Evolutionary conservation across 2,329 filamentous ascomycete species (phyloP), one percentile per base, ranked within the genome.

Genomic region (Exophiala sp.): DNA sequence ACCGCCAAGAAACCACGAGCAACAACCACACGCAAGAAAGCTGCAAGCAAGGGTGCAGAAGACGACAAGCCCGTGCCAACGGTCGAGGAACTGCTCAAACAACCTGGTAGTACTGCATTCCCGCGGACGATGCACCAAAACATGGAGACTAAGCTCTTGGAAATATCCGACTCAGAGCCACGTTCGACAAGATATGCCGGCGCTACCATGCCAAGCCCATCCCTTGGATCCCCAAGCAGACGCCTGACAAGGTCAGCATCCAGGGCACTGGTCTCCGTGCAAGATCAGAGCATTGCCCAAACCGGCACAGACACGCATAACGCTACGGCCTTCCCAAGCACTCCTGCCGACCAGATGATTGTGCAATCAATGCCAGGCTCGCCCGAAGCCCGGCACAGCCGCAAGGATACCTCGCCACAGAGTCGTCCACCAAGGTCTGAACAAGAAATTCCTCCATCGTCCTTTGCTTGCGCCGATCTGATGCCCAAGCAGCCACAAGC

Each of bases 261-360:
- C 6, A 36, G 34, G 20, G 43, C 43, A 5, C 48, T 52, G 20
- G 38, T 33, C 38, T 14, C 21, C 14, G 10, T 38, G 7, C 43
- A 18, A 36, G 33, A 29, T 43, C 41, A 43, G 16, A 54, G 29
- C 38, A 40, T 42, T 21, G 32, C 9, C 16, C 14, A n/a, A n/a
- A 21, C 29, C n/a, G 41, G 11, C 5, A 18, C 32, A 29, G 12
- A 33, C 12, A 24, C 29, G 24, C 14, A 34, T 12, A 14, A 20
- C 20, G 6, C 7, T 29, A 46, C 41, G 32, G 18, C 47, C 3
- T 44, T 44, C 4, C 57, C 55, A 46, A 56, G 54, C 40, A 60
- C 58, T 6, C 58, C 57, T 11, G 53, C 59, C 18, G 52, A 59
- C 32, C 56, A 58, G 36, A 52, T 54, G 32, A 57, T 59, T 9